phyloP scores from a whole-genome alignment of 169 alveolate genomes.

The Plasmodium coatneyi region DNA sequence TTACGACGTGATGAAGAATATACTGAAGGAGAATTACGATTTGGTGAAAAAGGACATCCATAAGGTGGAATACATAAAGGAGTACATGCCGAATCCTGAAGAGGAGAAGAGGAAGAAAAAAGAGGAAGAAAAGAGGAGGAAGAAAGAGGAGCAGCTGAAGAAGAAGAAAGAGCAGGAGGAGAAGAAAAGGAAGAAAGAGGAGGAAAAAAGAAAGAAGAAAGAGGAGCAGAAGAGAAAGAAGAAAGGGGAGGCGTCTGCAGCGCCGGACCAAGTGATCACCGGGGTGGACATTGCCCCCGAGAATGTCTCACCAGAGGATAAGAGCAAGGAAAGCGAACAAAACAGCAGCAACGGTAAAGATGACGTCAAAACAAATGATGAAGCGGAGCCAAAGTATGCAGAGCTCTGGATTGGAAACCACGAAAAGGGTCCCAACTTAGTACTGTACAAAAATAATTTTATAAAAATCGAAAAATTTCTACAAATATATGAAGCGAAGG shows the following conservation, averaged over 20 bases:
- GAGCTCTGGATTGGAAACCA: constrained; percentile 86
- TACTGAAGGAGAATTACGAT: constrained; percentile 28
- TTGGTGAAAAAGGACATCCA: constrained; percentile 35
- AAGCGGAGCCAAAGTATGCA: constrained; percentile 67
- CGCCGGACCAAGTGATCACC: not conserved
- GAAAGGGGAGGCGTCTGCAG: not conserved
- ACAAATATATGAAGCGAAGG: constrained; percentile 33
- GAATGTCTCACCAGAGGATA: not conserved
- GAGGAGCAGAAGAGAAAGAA: not conserved
- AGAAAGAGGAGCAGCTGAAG: not conserved
- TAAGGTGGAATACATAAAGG: constrained; percentile 24
- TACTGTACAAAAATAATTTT: constrained; percentile 53
- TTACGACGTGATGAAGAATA: constrained; percentile 52
- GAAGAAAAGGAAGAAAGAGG: not conserved
- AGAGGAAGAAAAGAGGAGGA: not conserved
- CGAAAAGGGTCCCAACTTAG: constrained; percentile 77
- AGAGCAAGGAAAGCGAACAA: not conserved
- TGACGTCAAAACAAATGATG: not conserved
- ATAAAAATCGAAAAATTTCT: constrained; percentile 26
- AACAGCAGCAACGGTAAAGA: not conserved
- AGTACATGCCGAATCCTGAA: not conserved
- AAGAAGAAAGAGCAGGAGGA: not conserved
- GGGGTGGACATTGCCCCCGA: not conserved
- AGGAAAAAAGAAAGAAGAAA: not conserved
- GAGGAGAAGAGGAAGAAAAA: not conserved